Conservation (phyloP, 163 green algal species). For the Volvox carteri region DNA sequence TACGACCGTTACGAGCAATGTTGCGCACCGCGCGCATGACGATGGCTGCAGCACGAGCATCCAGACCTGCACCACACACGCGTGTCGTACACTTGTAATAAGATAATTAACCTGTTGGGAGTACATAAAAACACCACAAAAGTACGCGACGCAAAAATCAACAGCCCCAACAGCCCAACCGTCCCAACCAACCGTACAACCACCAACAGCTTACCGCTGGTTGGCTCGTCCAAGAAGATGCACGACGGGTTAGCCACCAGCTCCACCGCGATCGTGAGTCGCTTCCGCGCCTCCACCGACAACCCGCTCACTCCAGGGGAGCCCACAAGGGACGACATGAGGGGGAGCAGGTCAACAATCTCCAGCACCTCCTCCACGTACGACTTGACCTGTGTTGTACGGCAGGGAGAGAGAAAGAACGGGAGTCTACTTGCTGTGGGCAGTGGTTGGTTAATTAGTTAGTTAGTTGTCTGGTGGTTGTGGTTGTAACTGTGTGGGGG, state of each 20-base stretch:
- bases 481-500: neutral
- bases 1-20: constrained; percentile 70
- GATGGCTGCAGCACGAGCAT: constrained; percentile 62
- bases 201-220: constrained; percentile 51
- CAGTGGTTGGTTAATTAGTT: neutral
- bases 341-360: constrained; percentile 79
- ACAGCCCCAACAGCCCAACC: too few relatives aligned
- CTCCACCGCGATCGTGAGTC: constrained; percentile 84
- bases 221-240: constrained; percentile 87
- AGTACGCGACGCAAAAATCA: too few relatives aligned
- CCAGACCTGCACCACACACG: constrained; percentile 61
- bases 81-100: neutral
- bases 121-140: too few relatives aligned
- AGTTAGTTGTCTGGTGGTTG: neutral
- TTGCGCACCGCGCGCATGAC: constrained; percentile 75
- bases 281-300: constrained; percentile 64
- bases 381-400: constrained; percentile 56
- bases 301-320: constrained; percentile 56
- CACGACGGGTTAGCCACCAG: constrained; percentile 78
- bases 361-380: constrained; percentile 80
- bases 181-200: neutral
- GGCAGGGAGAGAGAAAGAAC: too few relatives aligned
- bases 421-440: neutral
- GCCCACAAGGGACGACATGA: constrained; percentile 65
- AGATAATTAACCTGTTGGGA: too few relatives aligned